phyloP scores from a whole-genome alignment of 352 stramenopile genomes.

The Globisporangium cederbergense region DNA sequence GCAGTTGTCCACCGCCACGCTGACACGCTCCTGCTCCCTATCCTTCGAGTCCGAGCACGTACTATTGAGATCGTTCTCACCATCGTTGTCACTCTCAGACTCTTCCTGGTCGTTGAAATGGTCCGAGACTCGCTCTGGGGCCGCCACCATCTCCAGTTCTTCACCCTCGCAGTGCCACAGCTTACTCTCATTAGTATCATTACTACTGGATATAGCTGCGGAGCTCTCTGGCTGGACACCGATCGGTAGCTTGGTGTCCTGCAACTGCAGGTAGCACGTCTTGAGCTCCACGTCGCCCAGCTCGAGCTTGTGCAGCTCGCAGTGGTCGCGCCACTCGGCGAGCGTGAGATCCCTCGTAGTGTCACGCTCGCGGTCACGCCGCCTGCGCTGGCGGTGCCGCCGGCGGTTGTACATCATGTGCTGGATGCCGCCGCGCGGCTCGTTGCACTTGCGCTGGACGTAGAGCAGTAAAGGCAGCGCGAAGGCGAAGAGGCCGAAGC shows the following conservation, averaged over 20 bases:
- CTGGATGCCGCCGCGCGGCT: constrained; percentile 23
- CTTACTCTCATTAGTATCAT: background rate
- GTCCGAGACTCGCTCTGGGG: background rate
- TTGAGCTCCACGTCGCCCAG: constrained; percentile 15
- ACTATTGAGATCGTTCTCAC: background rate
- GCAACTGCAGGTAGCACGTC: constrained; percentile 16
- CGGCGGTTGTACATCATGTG: constrained; percentile 16
- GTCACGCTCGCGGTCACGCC: constrained; percentile 25
- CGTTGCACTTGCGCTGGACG: constrained; percentile 33
- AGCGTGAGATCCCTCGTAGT: constrained; percentile 27
- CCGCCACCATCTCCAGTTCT: too few species aligned
- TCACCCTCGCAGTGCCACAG: background rate
- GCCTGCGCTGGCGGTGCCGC: background rate
- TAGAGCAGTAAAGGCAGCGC: constrained; percentile 37
- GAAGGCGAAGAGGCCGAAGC: constrained; percentile 26
- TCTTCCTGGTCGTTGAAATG: background rate
- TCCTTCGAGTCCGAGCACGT: background rate
- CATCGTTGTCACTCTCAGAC: background rate
- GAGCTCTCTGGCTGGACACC: background rate
- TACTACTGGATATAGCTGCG: background rate
- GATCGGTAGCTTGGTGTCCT: background rate
- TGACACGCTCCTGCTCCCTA: background rate
- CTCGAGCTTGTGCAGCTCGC: constrained; percentile 35
- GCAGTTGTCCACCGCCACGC: background rate
- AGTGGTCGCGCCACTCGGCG: constrained; percentile 28